These are phyloP conservation scores for Wickerhamomyces sp. DNA, from an alignment of 1,139 yeast genomes.

Conservation along the genomic window DNA sequence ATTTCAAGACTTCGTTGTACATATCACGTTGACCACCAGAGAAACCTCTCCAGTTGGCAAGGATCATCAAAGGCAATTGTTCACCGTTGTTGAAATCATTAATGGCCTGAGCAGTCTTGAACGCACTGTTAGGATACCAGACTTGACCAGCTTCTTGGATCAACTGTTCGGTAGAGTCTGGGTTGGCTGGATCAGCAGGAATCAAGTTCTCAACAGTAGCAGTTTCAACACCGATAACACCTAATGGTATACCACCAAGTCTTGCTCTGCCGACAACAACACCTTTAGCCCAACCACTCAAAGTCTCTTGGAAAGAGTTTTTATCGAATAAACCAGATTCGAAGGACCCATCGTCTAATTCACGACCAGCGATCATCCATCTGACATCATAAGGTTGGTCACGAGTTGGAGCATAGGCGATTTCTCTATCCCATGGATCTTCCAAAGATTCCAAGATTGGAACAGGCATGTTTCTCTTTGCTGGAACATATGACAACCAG, in stretches of 20 bases:
- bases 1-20: slow-evolving; percentile 96
- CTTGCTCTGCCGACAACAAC: slow-evolving; percentile 99
- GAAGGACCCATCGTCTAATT: slow-evolving; percentile 57
- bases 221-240: slow-evolving; percentile 95
- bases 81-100: slow-evolving; percentile 97
- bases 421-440: slow-evolving; percentile 91
- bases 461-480: slow-evolving; percentile 82
- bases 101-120: slow-evolving; percentile 98
- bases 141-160: slow-evolving; percentile 98
- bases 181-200: slow-evolving; percentile 99
- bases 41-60: slow-evolving; percentile 99
- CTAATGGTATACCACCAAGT: slow-evolving; percentile 96
- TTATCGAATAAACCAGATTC: slow-evolving; percentile 89
- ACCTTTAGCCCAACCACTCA: slow-evolving; percentile 98
- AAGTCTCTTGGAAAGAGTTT: slow-evolving; percentile 93
- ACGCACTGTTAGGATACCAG: slow-evolving; percentile 99
- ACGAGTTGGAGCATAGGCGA: slow-evolving; percentile 72
- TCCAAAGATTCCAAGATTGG: slow-evolving; percentile 74
- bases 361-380: slow-evolving; percentile 88
- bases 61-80: slow-evolving; percentile 91
- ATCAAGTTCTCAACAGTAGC: slow-evolving; percentile 79
- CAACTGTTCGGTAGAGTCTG: slow-evolving; percentile 81
- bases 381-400: slow-evolving; percentile 84
- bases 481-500: slow-evolving; percentile 96
- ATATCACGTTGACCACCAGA: slow-evolving; percentile 99